Base-by-base conservation (phyloP, 768 basidiomycete species). In the Agrocybe praecox region DNA sequence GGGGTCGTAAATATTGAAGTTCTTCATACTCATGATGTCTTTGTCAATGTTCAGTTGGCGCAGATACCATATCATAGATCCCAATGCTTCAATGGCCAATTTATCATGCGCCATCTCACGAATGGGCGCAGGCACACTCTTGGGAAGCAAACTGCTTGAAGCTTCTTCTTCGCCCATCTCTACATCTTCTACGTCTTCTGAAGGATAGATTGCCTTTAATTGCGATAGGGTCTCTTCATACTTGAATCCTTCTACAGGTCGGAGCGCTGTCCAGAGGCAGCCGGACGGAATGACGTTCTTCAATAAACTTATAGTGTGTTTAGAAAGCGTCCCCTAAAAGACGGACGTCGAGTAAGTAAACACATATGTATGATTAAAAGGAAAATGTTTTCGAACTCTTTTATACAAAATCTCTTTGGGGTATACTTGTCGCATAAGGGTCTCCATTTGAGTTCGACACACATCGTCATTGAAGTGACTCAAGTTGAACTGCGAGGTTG, bases 1-100 rank as follows among this genome's bases (percentile, higher is more conserved):
- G 0, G 97, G 97, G 71, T 98, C 94, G 67, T 96, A 97, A 36
- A 97, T 80, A 63, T 98, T 96, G 81, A 99, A 99, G 68, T 98
- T 98, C 75, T 87, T 90, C 89, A 97, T 95, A 53, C 88, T 92
- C 65, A 99, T 72, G 53, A 99, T 86, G 61, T 98, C 96, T 67
- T 93, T 91, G 75, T 96, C 96, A 60, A 98, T 94, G 67, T 98
- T 98, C 40, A 99, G 81, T 58, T 93, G 92, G 34, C 90, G 87
- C 14, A 98, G 83, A 49, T 61, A 94, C 92, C 94, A 98, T 43
- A 96, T 85, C 90, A 98, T 90, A 2, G 87, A 85, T 1, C 97
- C 97, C 17, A 99, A 73, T 0, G 96, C 90, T 63, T 91, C 87
- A 53, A 98, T 89, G 0, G 94, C 89, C 54, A 76, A 69, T 33